Conservation (phyloP, 192 early-diverging fungal genomes). For the Globomyces pollinis-pini region DNA sequence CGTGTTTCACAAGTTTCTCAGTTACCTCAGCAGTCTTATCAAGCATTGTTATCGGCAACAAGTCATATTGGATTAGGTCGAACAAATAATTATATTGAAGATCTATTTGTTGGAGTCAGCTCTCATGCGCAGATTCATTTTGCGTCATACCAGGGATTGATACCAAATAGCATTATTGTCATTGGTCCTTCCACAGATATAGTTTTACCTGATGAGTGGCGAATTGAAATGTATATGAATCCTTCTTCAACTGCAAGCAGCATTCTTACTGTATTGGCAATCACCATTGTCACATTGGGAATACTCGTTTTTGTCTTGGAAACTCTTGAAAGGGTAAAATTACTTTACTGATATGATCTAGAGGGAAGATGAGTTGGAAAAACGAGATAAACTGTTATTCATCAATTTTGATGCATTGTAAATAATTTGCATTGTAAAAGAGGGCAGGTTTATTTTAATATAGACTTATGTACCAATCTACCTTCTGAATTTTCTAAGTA, state of each 20-base stretch:
- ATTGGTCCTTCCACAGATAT: constrained; percentile 68
- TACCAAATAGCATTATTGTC: constrained; percentile 88
- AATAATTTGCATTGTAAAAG: too few species aligned
- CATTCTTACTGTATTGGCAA: constrained; percentile 68
- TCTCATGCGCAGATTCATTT: constrained; percentile 55
- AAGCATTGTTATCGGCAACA: constrained; percentile 70
- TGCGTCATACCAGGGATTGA: constrained; percentile 70
- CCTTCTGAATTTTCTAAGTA: constrained; percentile 29
- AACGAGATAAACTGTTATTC: constrained; percentile 66
- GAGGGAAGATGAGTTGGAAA: constrained; percentile 74
- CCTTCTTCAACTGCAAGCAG: constrained; percentile 74
- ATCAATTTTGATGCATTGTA: constrained; percentile 98
- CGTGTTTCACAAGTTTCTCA: constrained; percentile 62
- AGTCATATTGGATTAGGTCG: constrained; percentile 80
- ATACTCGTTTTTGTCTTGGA: constrained; percentile 64
- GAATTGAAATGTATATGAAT: constrained; percentile 82
- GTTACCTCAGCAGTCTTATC: constrained; percentile 68
- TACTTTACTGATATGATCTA: constrained; percentile 19
- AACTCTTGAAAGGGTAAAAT: constrained; percentile 65
- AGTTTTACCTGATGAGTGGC: constrained; percentile 53
- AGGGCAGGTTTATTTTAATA: not conserved
- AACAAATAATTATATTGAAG: constrained; percentile 95
- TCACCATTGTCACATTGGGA: constrained; percentile 61
- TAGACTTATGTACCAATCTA: constrained; percentile 3
- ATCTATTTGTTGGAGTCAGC: constrained; percentile 76